phyloP scores from a whole-genome alignment of 140 eudicot species.

The Erigeron philadelphicus region DNA sequence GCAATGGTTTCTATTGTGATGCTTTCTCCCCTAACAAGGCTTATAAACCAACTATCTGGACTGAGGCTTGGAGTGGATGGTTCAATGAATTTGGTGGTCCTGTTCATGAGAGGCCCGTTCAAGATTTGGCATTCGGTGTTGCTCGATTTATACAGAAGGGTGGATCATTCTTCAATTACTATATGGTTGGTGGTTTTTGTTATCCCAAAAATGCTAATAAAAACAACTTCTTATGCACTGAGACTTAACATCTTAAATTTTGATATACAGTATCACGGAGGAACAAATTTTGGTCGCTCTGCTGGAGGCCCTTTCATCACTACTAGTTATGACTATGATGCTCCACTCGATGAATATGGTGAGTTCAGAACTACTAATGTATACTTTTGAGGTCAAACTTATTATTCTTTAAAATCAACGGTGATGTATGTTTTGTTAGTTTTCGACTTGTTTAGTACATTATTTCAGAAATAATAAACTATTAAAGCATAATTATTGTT shows the following conservation, averaged over 20 bases:
- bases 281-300: slow-evolving; percentile 91
- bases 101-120: slow-evolving; percentile 73
- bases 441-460: not conserved
- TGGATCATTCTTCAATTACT: slow-evolving; percentile 86
- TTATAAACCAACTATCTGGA: slow-evolving; percentile 53
- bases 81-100: slow-evolving; percentile 90
- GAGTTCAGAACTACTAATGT: slow-evolving; percentile 19
- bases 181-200: slow-evolving; percentile 53
- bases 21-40: slow-evolving; percentile 50
- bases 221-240: not conserved
- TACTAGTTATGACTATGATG: slow-evolving; percentile 97
- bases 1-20: slow-evolving; percentile 63
- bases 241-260: not conserved
- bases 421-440: not conserved
- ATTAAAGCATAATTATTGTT: not conserved
- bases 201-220: not conserved
- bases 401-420: not conserved
- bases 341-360: slow-evolving; percentile 99
- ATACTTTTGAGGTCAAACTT: not conserved
- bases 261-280: slow-evolving; percentile 73
- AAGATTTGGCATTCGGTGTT: slow-evolving; percentile 94
- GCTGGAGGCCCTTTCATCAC: slow-evolving; percentile 97
- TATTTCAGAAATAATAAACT: not conserved
- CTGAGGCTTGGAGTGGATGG: slow-evolving; percentile 60
- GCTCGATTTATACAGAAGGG: slow-evolving; percentile 80